phyloP scores from a whole-genome alignment of 1,284 basidiomycete species.

The Omphalotus olearius region DNA sequence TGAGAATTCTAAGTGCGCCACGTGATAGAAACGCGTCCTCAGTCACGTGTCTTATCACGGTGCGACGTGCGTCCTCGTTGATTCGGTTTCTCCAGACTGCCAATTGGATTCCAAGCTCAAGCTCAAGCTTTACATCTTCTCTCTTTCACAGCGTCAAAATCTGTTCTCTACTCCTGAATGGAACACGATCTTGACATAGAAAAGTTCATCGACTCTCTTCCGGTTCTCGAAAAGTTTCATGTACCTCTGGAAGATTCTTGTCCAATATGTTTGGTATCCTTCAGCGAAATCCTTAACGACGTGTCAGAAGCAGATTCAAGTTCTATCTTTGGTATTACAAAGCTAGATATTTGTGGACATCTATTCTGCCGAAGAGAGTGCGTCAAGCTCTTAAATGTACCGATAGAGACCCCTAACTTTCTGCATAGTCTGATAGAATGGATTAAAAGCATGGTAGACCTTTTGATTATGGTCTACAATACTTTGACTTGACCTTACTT shows the following conservation, averaged over 20 bases:
- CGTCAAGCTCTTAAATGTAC: constrained; percentile 21
- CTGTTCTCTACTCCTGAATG: too few relatives aligned
- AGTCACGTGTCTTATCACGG: neutral
- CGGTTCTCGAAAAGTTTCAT: constrained; percentile 37
- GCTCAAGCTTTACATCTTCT: too few relatives aligned
- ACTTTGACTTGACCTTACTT: constrained; percentile 1
- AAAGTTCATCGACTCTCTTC: constrained; percentile 35
- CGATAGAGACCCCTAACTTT: neutral
- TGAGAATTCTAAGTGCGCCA: too few relatives aligned
- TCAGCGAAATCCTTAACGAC: constrained; percentile 24
- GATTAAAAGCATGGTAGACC: constrained; percentile 52
- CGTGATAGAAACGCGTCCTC: neutral
- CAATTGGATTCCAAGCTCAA: too few relatives aligned
- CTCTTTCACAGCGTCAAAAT: too few relatives aligned
- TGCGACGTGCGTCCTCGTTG: neutral
- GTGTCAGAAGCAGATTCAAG: constrained; percentile 12
- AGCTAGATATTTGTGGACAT: constrained; percentile 55
- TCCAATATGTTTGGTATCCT: constrained; percentile 58
- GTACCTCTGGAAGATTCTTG: constrained; percentile 50
- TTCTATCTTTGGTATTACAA: constrained; percentile 43
- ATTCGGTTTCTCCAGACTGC: too few relatives aligned
- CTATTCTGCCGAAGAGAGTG: constrained; percentile 65
- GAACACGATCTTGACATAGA: constrained; percentile 24
- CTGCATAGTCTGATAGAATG: constrained; percentile 52
- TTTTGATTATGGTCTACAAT: neutral